A percentile compares a stretch with the other conserved stretches of the same genome.
Conservation (phyloP, 805 yeast genomes). For the Saccharomycopsis javanensis region DNA sequence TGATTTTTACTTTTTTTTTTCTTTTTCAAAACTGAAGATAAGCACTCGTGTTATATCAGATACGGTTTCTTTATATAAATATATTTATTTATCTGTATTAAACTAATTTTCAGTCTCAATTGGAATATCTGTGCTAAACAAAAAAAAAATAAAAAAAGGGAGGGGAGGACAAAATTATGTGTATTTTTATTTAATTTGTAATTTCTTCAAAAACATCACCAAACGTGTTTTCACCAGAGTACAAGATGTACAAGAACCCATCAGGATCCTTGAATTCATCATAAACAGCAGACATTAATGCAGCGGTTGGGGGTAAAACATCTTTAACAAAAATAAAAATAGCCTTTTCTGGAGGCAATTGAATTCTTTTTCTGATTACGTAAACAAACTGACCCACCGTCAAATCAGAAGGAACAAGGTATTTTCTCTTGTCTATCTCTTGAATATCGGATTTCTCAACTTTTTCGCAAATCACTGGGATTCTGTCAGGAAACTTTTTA, state of each 20-base stretch:
- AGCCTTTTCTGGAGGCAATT: constrained; percentile 94
- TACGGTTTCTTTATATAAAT: too few species aligned
- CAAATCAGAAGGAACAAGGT: constrained; percentile 89
- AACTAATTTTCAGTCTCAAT: too few species aligned
- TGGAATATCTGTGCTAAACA: too few species aligned
- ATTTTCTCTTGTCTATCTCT: constrained; percentile 93
- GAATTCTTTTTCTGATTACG: constrained; percentile 92
- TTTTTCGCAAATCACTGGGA: constrained; percentile 94
- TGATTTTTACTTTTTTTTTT: too few species aligned
- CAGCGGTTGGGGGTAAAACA: constrained; percentile 95
- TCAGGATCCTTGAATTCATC: constrained; percentile 97
- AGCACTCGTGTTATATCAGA: too few species aligned
- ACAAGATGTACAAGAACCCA: constrained; percentile 90
- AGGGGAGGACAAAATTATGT: too few species aligned
- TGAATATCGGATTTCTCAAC: constrained; percentile 95
- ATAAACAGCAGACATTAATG: constrained; percentile 87
- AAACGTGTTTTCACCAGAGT: constrained; percentile 96
- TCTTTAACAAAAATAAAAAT: constrained; percentile 95
- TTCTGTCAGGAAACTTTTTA: constrained; percentile 80
- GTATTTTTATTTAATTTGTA: neutral
- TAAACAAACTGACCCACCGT: constrained; percentile 98
- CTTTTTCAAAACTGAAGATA: too few species aligned
- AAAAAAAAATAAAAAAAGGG: too few species aligned
- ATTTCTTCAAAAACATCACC: constrained; percentile 34
- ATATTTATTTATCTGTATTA: too few species aligned